A percentile compares a stretch with the other conserved stretches of the same genome.
These are phyloP conservation scores for Termitomyces heimii DNA, from an alignment of 768 basidiomycete genomes.

Conservation along the genomic window DNA sequence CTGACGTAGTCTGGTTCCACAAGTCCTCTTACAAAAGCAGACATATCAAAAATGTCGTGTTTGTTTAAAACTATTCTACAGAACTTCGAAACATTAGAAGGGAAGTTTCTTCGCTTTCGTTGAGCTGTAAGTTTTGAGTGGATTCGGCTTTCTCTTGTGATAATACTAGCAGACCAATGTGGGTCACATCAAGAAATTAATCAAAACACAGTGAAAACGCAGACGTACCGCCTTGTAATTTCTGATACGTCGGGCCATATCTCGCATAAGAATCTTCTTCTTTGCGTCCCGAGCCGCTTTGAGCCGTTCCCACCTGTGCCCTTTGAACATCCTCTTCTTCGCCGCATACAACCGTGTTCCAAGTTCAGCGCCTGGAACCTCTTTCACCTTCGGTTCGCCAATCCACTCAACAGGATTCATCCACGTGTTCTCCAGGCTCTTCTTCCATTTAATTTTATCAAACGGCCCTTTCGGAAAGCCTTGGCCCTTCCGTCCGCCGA, in stretches of 20 bases:
- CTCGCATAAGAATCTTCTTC: conserved; percentile 53
- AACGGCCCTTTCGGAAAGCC: conserved; percentile 5
- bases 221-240: conserved; percentile 59
- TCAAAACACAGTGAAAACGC: not conserved
- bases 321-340: conserved; percentile 88
- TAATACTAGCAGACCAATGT: conserved; percentile 30
- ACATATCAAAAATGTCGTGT: not conserved
- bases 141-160: conserved; percentile 47
- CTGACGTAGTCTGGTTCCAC: no score
- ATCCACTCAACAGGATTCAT: conserved; percentile 31
- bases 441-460: conserved; percentile 3
- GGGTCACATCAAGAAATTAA: not conserved
- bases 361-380: conserved; percentile 41
- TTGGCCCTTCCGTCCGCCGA: conserved; percentile 1
- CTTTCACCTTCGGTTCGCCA: conserved; percentile 38
- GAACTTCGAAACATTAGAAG: conserved; percentile 33
- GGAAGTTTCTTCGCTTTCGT: conserved; percentile 52
- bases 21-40: not conserved
- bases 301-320: conserved; percentile 79
- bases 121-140: conserved; percentile 47
- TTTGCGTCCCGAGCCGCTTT: conserved; percentile 40
- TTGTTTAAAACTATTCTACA: not conserved
- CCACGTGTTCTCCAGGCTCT: conserved; percentile 20
- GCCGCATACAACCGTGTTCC: conserved; percentile 67
- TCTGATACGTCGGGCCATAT: conserved; percentile 62